Base-by-base conservation (phyloP, 2,329 filamentous ascomycete species). In the Epicoccum nigrum region DNA sequence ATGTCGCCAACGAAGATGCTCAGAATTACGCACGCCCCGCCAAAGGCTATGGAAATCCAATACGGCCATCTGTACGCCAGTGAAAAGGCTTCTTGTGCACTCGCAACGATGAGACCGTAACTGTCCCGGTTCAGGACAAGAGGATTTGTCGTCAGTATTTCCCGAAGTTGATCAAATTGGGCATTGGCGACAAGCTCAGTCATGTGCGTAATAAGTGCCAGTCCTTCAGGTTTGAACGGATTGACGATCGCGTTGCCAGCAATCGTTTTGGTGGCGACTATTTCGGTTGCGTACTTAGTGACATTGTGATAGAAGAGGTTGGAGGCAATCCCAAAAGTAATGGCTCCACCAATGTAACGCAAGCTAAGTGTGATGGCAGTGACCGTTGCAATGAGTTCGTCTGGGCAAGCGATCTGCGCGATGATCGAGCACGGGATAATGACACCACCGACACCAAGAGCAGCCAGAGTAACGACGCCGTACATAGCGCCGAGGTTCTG, bases 371-470 rank as follows among this genome's bases (percentile, higher is more conserved):
- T 88, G 17, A 90, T 75, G 5, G 87, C 85, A 1, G 86, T 82
- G 37, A 88, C 79, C 2, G 86, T 89, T 7, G 85, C 86, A 56
- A 90, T 89, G 5, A 89, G 77, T 46, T 89, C 86, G 63, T 86
- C 83, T 0, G 86, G 86, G 54, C 85, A 88, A 58, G 88, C 84
- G 60, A 89, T 88, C 8, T 84, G 86, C 6, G 84, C 83, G 50
- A 89, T 86, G 58, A 88, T 86, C 1, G 83, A 85, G 1, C 83
- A 82, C 0, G 86, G 86, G 4, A 89, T 83, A 13, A 88, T 82
- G 42, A 89, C 86, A 1, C 84, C 86, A 6, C 86, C 86, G 4
- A 88, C 83, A 6, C 86, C 86, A 2, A 88, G 68, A 4, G 83
- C 82, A 1, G 85, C 84, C 4, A 88, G 64, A 12, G 83, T 73